Base-by-base conservation (phyloP, 257 asterid species). In the Ballota nigra region DNA sequence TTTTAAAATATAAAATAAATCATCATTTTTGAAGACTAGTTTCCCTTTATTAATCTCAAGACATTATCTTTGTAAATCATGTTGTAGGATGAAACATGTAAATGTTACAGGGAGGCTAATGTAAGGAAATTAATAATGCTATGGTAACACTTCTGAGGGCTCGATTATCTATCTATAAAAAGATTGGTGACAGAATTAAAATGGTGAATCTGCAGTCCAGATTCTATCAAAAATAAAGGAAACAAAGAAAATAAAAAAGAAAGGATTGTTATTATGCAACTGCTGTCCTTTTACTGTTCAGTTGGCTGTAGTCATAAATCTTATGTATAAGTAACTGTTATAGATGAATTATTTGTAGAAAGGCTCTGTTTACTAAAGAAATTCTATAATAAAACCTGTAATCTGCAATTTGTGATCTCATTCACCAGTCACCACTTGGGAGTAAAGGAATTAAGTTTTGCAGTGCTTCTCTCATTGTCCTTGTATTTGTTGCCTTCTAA, bases 331-430 rank as follows among this genome's bases (percentile, higher is more conserved):
- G 20, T 62, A 8, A 41, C 41, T 36, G 24, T 63, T 47, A 28
- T 49, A 67, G 63, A 23, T 13, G 16, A 7, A 55, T 22, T 55
- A 13, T 19, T 67, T 52, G 36, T 68, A 68, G 12, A 18, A 68
- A 18, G 73, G 20, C 43, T 20, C 28, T 61, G 60, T 33, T 31
- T 34, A 31, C 4, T 72, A 8, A 29, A 70, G 60, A 24, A n/a
- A n/a, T n/a, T n/a, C n/a, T n/a, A n/a, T n/a, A n/a, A n/a, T 33
- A 62, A 58, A 62, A 34, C 51, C 68, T 18, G 45, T 58, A 61
- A 1, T 28, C 52, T 38, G 55, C 56, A 19, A 23, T 10, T 2
- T 26, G 9, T 13, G 13, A 3, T 28, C 41, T 59, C 22, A 9
- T 3, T 36, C 13, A 9, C 43, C 29, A 36, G 11, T 36, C 43